Evolutionary conservation across 805 yeast genomes (phyloP).

Genomic region (Kuraishia floccosa): DNA sequence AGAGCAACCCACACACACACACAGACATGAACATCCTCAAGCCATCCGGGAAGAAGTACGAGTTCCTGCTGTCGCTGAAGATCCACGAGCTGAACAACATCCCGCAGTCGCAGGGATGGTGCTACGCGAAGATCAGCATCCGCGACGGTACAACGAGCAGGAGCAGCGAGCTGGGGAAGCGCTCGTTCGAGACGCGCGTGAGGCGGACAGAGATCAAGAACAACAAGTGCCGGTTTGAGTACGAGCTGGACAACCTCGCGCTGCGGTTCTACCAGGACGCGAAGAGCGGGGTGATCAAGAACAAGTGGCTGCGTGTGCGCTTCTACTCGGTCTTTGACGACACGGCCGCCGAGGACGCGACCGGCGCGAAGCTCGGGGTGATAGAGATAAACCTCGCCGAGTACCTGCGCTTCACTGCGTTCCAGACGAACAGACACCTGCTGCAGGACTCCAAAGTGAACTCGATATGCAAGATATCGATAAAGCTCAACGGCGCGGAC

Average conservation of each 20-base stretch:
- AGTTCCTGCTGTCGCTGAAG: conserved; percentile 46
- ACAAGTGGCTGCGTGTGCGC: conserved; percentile 33
- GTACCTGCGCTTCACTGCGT: conserved; percentile 43
- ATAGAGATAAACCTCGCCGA: conserved; percentile 63
- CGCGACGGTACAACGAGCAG: conserved; percentile 7
- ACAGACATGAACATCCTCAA: background rate
- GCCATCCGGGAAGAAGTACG: conserved; percentile 10
- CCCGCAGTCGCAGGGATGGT: conserved; percentile 66
- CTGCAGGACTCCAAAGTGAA: conserved; percentile 74
- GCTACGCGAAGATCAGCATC: conserved; percentile 40
- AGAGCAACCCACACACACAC: no score
- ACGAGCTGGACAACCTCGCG: conserved; percentile 16
- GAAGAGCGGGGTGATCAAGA: conserved; percentile 24
- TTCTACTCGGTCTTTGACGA: conserved; percentile 24
- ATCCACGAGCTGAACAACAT: conserved; percentile 71
- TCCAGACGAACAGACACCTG: conserved; percentile 50
- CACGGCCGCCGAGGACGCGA: conserved; percentile 8
- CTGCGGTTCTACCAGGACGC: conserved; percentile 28
- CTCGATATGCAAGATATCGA: conserved; percentile 55
- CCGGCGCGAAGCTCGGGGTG: conserved; percentile 43
- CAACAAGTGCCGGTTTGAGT: conserved; percentile 42
- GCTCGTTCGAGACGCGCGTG: conserved; percentile 23
- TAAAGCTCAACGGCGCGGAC: conserved; percentile 15
- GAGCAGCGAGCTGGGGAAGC: conserved; percentile 4
- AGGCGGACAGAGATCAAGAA: conserved; percentile 28